A percentile compares a stretch with the other conserved stretches of the same genome.
phyloP scores from a whole-genome alignment of 2,329 filamentous ascomycete species.

The Blastomyces gilchristii region DNA sequence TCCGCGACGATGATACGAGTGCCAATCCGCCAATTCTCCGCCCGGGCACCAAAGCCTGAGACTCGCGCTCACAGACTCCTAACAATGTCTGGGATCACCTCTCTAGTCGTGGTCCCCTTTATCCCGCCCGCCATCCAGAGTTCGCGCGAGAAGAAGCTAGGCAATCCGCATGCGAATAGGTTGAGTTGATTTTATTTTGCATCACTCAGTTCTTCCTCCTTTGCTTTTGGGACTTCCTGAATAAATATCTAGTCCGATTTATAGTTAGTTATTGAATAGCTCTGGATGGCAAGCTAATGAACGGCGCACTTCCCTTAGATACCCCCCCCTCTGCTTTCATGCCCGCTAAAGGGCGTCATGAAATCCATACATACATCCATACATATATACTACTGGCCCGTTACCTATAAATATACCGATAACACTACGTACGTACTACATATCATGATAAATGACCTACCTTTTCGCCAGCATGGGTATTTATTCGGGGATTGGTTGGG shows the following conservation, averaged over 20 bases:
- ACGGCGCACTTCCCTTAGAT: constrained; percentile 17
- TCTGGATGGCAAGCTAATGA: background rate
- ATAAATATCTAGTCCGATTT: background rate
- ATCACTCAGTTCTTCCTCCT: background rate
- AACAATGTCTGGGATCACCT: constrained; percentile 33
- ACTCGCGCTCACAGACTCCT: constrained; percentile 33
- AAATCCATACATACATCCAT: background rate
- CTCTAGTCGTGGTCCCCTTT: constrained; percentile 37
- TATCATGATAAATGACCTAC: background rate
- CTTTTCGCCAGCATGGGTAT: background rate
- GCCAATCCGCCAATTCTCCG: constrained; percentile 37
- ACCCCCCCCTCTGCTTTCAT: constrained; percentile 36
- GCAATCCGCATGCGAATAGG: constrained; percentile 25
- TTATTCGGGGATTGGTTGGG: background rate
- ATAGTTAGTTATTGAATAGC: background rate
- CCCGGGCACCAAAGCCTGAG: constrained; percentile 26
- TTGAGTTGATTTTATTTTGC: background rate
- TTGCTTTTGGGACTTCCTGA: background rate
- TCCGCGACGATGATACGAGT: constrained; percentile 23
- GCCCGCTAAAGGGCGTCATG: constrained; percentile 22
- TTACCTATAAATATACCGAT: background rate
- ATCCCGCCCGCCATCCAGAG: constrained; percentile 39
- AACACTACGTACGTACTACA: background rate
- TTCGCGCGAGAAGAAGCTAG: constrained; percentile 32
- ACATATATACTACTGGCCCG: too few relatives aligned